A percentile compares a stretch with the other conserved stretches of the same genome.
phyloP scores from a whole-genome alignment of 2,329 filamentous ascomycete species.

The Claviceps digitariae region DNA sequence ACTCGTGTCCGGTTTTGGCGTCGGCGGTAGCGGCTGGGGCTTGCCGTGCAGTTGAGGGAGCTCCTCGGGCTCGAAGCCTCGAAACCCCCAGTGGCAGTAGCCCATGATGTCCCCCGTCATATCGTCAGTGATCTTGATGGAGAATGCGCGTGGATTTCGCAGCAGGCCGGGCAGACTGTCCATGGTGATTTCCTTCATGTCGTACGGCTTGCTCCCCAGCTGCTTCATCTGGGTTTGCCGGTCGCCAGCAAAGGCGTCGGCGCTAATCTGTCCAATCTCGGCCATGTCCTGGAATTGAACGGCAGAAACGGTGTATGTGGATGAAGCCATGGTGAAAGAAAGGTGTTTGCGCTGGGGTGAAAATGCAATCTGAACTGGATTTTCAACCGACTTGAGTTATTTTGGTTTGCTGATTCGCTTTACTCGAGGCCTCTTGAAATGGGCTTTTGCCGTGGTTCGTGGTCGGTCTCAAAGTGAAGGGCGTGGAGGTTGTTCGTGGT shows the following conservation, averaged over 20 bases:
- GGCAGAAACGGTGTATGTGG: slow-evolving; percentile 10
- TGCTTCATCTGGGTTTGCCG: slow-evolving; percentile 24
- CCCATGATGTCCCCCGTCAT: slow-evolving; percentile 16
- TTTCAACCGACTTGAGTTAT: no score
- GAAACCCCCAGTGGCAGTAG: slow-evolving; percentile 18
- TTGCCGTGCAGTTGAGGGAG: slow-evolving; percentile 10
- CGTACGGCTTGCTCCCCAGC: slow-evolving; percentile 14
- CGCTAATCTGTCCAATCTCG: slow-evolving; percentile 15
- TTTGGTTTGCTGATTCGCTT: no score
- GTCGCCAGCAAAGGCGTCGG: slow-evolving; percentile 18
- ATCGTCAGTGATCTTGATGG: slow-evolving; percentile 21
- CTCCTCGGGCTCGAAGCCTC: slow-evolving; percentile 15
- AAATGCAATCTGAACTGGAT: no score
- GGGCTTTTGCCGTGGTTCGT: no score
- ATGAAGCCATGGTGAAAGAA: slow-evolving; percentile 8
- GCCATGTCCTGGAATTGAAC: slow-evolving; percentile 16
- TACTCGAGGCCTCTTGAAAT: no score
- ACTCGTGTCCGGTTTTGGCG: neutral
- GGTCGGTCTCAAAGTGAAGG: no score
- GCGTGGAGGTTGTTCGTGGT: no score
- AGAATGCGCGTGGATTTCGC: slow-evolving; percentile 11
- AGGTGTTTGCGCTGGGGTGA: no score
- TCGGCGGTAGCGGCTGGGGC: neutral
- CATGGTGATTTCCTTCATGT: slow-evolving; percentile 14
- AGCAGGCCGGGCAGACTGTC: slow-evolving; percentile 13